Base-by-base conservation (phyloP, 768 basidiomycete species). In the Boletus sp. region DNA sequence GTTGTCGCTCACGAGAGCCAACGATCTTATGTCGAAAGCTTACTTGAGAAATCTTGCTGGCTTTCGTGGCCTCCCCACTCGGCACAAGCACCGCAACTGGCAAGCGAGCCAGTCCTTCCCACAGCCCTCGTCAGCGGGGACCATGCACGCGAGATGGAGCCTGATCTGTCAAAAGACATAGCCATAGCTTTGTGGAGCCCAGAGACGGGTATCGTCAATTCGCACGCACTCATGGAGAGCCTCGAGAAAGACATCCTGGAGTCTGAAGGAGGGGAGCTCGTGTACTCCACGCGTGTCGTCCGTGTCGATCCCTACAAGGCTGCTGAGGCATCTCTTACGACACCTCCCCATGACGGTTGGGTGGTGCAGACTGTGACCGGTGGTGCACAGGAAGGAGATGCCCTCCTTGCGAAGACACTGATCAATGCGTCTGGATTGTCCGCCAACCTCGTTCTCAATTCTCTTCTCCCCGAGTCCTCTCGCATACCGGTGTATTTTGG, bases 201-300 rank as follows among this genome's bases (percentile, higher is more conserved):
- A 9, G 83, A 85, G 63, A 95, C 94, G 1, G 97, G 97, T 2
- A 95, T 98, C 56, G 71, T 98, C 0, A 88, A 95, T 69, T 90
- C 91, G 0, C 92, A 96, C 74, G 68, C 82, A 5, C 73, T 95
- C 50, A 91, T 98, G 84, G 79, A 84, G 63, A 84, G 83, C 57
- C 73, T 98, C 47, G 93, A 95, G 68, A 81, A 79, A 63, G 91
- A 97, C 50, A 84, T 98, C 50, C 70, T 73, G 17, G 85, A 92
- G 7, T 81, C 84, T 3, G 87, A 84, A 37, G 76, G 70, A 14
- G 87, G 85, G 7, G 79, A 87, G 47, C 73, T 97, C 10, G 88
- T 86, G 2, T 87, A 84, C 62, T 84, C 84, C 5, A 96, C 94
- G 0, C 78, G 78, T 17, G 91, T 91, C 30, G 93, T 96, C 17